Conservation (phyloP, 2,329 filamentous ascomycete genomes). For the Phialophora chinensis region DNA sequence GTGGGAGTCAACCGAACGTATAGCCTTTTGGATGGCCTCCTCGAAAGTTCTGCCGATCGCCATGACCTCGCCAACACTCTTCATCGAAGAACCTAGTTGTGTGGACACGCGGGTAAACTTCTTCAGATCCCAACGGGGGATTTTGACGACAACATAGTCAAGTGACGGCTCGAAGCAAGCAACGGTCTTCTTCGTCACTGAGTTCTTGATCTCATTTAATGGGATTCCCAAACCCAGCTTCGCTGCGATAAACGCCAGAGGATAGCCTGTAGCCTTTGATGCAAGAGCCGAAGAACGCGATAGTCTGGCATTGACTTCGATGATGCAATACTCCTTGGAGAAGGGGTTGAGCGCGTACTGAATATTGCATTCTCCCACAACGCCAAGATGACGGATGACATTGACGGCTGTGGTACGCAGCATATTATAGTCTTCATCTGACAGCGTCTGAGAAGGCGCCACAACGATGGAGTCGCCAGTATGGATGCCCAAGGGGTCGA, state of each 20-base stretch:
- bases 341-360: conserved; percentile 97
- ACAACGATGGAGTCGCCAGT: conserved; percentile 99
- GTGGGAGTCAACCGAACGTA: conserved; percentile 91
- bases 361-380: conserved; percentile 98
- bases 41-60: conserved; percentile 96
- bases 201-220: conserved; percentile 94
- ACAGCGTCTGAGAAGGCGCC: conserved; percentile 93
- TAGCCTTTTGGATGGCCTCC: conserved; percentile 98
- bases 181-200: conserved; percentile 91
- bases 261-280: conserved; percentile 96
- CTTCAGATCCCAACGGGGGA: conserved; percentile 97
- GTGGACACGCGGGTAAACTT: conserved; percentile 98
- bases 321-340: conserved; percentile 96
- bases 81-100: conserved; percentile 96
- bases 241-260: conserved; percentile 92
- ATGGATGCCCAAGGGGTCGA: conserved; percentile 96
- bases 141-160: conserved; percentile 98
- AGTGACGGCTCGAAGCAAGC: conserved; percentile 98
- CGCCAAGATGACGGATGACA: conserved; percentile 93
- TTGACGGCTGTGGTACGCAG: conserved; percentile 95
- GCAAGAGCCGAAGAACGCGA: conserved; percentile 94
- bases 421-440: conserved; percentile 99
- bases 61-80: conserved; percentile 99
- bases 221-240: conserved; percentile 95
- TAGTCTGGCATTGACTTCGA: conserved; percentile 96